Percentiles rank a stretch among this genome's conserved stretches.
These are phyloP conservation scores for Yueomyces sinensis DNA, from an alignment of 805 yeast species.

Conservation along the genomic window DNA sequence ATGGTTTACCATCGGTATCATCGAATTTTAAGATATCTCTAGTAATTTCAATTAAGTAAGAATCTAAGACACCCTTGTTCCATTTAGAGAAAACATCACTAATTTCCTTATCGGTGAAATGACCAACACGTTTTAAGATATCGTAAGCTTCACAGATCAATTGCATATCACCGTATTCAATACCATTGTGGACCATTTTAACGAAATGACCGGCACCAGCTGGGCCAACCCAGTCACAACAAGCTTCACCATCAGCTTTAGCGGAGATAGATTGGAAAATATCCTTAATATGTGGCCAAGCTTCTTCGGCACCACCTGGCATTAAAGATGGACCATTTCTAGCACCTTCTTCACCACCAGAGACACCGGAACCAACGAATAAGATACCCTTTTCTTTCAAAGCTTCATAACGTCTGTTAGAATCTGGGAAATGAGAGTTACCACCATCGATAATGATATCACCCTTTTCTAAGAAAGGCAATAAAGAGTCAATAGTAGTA, in stretches of 20 bases:
- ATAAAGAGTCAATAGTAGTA: conserved; percentile 71
- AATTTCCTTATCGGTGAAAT: conserved; percentile 80
- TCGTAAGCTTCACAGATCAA: conserved; percentile 97
- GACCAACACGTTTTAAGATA: conserved; percentile 87
- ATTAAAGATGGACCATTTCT: conserved; percentile 97
- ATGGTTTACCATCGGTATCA: conserved; percentile 82
- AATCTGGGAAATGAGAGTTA: conserved; percentile 98
- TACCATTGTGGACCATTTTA: conserved; percentile 99
- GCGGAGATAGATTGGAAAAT: conserved; percentile 95
- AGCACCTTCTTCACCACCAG: conserved; percentile 99
- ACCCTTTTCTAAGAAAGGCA: conserved; percentile 88
- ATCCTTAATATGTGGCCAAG: conserved; percentile 97
- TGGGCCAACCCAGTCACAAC: conserved; percentile 99
- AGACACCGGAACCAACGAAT: conserved; percentile 98
- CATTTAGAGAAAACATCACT: conserved; percentile 83
- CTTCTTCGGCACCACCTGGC: conserved; percentile 98
- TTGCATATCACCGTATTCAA: conserved; percentile 99
- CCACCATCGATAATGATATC: conserved; percentile 99
- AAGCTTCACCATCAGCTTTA: conserved; percentile 95
- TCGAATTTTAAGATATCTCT: conserved; percentile 84
- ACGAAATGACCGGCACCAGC: conserved; percentile 99
- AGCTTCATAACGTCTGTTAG: conserved; percentile 92
- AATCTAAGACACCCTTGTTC: conserved; percentile 97
- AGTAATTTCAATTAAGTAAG: conserved; percentile 93
- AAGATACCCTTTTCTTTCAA: conserved; percentile 75